phyloP scores from a whole-genome alignment of 768 basidiomycete genomes.

The Auriscalpium vulgare region DNA sequence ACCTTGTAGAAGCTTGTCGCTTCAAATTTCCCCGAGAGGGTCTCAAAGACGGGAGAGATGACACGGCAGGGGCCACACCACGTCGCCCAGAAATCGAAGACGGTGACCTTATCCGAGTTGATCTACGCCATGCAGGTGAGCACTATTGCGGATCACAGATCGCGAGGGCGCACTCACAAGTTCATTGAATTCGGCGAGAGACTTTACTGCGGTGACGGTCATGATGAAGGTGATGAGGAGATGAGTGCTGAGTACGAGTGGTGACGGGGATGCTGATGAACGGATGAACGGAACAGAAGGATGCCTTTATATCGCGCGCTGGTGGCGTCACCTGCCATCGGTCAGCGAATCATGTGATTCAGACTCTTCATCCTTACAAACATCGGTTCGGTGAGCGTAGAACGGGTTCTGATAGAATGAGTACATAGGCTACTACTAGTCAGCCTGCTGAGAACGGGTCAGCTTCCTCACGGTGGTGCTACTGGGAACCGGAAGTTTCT shows the following conservation, averaged over 20 bases:
- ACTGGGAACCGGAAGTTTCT: no score
- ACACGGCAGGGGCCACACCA: constrained; percentile 70
- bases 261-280: background rate
- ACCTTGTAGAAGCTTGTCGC: constrained; percentile 62
- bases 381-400: background rate
- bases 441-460: no score
- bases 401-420: no score
- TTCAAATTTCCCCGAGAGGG: constrained; percentile 29
- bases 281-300: background rate
- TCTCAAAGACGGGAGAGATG: constrained; percentile 61
- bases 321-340: background rate
- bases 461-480: no score
- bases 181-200: background rate
- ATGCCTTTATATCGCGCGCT: background rate
- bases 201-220: background rate
- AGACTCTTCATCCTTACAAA: background rate
- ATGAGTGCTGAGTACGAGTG: background rate
- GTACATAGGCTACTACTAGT: no score
- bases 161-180: background rate
- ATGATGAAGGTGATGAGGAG: background rate
- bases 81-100: constrained; percentile 72
- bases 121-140: constrained; percentile 25
- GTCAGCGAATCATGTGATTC: background rate
- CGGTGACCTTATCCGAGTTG: constrained; percentile 34
- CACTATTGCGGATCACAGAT: background rate